Evolutionary conservation across 371 early-diverging fungal species (phyloP).

Genomic region (Mucor racemosus): DNA sequence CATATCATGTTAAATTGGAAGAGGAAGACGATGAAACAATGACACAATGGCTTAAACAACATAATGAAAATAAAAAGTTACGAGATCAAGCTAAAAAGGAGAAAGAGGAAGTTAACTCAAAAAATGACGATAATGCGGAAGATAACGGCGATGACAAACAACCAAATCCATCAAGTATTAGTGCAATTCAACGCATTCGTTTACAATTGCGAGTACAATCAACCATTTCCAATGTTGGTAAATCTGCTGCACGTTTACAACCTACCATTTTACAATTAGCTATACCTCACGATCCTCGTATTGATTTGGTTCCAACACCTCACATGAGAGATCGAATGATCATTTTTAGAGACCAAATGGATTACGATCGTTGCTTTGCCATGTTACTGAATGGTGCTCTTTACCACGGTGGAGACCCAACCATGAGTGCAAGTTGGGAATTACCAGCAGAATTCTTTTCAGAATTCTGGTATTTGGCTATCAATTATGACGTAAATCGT

Average conservation of each 20-base stretch:
- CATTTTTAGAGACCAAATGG: constrained; percentile 57
- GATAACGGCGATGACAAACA: neutral
- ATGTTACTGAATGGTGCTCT: constrained; percentile 53
- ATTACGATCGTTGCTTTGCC: constrained; percentile 61
- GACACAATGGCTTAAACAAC: constrained; percentile 6
- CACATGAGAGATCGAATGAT: constrained; percentile 68
- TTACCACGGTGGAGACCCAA: constrained; percentile 65
- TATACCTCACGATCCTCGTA: constrained; percentile 64
- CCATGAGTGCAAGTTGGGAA: constrained; percentile 61
- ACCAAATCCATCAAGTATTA: constrained; percentile 33
- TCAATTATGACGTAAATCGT: constrained; percentile 38
- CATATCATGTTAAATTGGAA: constrained; percentile 14
- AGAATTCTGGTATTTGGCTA: constrained; percentile 55
- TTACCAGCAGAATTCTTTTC: constrained; percentile 60
- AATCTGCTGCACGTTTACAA: constrained; percentile 33
- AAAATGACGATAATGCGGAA: neutral
- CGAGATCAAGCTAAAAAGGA: constrained; percentile 6
- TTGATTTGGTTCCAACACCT: constrained; percentile 62
- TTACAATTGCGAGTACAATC: constrained; percentile 48
- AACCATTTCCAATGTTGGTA: constrained; percentile 27
- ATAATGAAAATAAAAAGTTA: constrained; percentile 1
- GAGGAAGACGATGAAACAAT: constrained; percentile 13
- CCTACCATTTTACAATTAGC: constrained; percentile 50
- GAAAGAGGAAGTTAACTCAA: neutral
- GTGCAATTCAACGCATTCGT: constrained; percentile 51